Evolutionary conservation across 208 protist species (phyloP).

Genomic region (Trypanosoma cruzi): DNA sequence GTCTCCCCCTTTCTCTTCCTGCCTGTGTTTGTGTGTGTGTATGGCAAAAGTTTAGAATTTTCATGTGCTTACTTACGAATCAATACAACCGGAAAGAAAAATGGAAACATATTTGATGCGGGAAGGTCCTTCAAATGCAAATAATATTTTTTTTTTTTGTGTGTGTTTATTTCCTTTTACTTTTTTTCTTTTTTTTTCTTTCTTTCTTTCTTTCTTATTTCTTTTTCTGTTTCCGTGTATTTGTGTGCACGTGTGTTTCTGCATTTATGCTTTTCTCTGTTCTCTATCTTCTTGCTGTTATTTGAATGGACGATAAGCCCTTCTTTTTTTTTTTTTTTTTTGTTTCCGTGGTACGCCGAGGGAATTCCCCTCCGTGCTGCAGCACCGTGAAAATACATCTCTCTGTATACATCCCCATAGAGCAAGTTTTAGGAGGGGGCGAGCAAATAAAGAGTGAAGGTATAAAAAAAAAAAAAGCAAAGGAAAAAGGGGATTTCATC

Average conservation of each 20-base stretch:
- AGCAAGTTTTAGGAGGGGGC: not conserved
- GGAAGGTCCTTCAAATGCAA: not conserved
- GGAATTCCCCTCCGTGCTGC: not conserved
- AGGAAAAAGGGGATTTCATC: not conserved
- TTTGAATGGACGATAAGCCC: not conserved
- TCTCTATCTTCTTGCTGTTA: not conserved
- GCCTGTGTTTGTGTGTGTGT: conserved; percentile 3
- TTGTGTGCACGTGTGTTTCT: not conserved
- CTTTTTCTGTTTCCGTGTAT: not conserved
- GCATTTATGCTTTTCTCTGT: not conserved
- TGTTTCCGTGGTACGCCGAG: not conserved
- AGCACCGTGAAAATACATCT: not conserved
- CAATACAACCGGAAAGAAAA: not conserved
- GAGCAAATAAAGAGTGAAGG: not conserved
- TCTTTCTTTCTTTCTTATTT: conserved; percentile 9
- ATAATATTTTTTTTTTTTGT: conserved; percentile 1
- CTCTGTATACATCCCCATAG: not conserved
- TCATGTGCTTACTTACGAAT: not conserved
- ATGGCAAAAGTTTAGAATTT: not conserved
- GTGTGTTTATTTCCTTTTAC: not conserved
- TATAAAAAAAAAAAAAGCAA: not conserved
- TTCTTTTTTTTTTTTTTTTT: not conserved
- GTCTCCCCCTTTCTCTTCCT: not conserved
- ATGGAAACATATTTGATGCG: not conserved
- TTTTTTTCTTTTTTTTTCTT: conserved; percentile 14